Evolutionary conservation across 2,329 filamentous ascomycete genomes (phyloP).

Genomic region (Tympanopsis confertula): DNA sequence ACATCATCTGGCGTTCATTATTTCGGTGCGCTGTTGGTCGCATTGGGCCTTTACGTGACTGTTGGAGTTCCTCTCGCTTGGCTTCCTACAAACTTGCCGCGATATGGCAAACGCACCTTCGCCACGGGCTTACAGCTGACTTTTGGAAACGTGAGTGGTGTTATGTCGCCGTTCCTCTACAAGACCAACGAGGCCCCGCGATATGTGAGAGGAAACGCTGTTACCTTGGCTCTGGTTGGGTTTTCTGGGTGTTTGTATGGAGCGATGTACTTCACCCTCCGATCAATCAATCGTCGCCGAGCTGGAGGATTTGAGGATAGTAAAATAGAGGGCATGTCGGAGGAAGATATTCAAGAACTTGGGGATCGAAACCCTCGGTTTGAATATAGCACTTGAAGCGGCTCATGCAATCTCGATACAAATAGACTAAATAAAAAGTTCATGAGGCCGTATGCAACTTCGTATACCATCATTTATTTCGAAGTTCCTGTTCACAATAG

Average conservation of each 20-base stretch:
- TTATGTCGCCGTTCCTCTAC: constrained; percentile 62
- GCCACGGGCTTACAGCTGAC: constrained; percentile 62
- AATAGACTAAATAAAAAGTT: too few relatives aligned
- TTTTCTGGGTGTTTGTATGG: not conserved
- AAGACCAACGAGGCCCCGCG: constrained; percentile 33
- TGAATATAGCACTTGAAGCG: not conserved
- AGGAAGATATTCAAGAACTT: constrained; percentile 27
- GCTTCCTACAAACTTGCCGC: constrained; percentile 55
- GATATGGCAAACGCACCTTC: constrained; percentile 67
- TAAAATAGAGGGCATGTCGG: constrained; percentile 21
- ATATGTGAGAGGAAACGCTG: constrained; percentile 50
- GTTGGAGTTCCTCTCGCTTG: constrained; percentile 45
- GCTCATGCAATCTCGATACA: too few relatives aligned
- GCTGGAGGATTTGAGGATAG: constrained; percentile 21
- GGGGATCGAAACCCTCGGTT: constrained; percentile 15
- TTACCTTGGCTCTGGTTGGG: constrained; percentile 21
- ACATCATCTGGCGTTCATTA: constrained; percentile 54
- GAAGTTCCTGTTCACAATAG: too few relatives aligned
- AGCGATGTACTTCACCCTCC: not conserved
- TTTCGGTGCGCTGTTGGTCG: constrained; percentile 67
- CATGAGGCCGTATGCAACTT: too few relatives aligned
- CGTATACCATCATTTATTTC: too few relatives aligned
- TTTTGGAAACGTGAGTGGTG: constrained; percentile 58
- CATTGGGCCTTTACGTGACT: constrained; percentile 56
- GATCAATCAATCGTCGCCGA: constrained; percentile 8